Evolutionary conservation across 495 filamentous ascomycete species (phyloP).

Genomic region (Hamigera avellanea): DNA sequence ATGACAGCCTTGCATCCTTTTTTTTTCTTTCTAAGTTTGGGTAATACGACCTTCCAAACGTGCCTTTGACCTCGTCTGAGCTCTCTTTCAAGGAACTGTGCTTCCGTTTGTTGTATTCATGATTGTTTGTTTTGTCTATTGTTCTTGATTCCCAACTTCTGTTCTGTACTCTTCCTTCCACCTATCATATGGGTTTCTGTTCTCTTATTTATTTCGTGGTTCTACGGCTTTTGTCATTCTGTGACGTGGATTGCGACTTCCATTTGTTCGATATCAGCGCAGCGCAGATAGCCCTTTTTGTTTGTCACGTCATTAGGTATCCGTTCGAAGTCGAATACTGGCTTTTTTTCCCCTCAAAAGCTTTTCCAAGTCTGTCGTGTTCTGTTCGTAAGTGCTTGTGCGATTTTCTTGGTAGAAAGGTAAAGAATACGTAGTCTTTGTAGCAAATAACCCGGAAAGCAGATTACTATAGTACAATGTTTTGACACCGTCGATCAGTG

Average conservation of each 20-base stretch:
- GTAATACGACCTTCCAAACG: no score
- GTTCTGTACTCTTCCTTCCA: constrained; percentile 2
- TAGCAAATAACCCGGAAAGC: no score
- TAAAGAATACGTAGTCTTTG: no score
- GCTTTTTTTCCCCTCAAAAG: not conserved
- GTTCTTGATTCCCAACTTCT: constrained; percentile 3
- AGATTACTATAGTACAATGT: no score
- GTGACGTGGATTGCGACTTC: constrained; percentile 7
- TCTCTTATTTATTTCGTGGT: no score
- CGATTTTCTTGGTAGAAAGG: no score
- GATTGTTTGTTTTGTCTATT: constrained; percentile 3
- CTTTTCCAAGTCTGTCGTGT: no score
- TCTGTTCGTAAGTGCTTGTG: no score
- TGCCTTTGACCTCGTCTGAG: constrained; percentile 1
- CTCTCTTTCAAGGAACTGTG: constrained; percentile 1
- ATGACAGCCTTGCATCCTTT: no score
- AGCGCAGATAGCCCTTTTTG: constrained; percentile 6
- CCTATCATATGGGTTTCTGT: no score
- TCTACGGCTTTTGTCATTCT: constrained; percentile 3
- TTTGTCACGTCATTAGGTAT: constrained; percentile 1
- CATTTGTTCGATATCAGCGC: constrained; percentile 15
- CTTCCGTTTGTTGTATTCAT: not conserved
- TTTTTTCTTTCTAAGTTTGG: no score
- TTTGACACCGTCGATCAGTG: no score
- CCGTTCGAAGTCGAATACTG: not conserved